Percentiles rank a stretch among this genome's conserved stretches.
These are phyloP conservation scores for Symbiodinium pilosum DNA, from an alignment of 73 alveolate genomes.

Conservation along the genomic window DNA sequence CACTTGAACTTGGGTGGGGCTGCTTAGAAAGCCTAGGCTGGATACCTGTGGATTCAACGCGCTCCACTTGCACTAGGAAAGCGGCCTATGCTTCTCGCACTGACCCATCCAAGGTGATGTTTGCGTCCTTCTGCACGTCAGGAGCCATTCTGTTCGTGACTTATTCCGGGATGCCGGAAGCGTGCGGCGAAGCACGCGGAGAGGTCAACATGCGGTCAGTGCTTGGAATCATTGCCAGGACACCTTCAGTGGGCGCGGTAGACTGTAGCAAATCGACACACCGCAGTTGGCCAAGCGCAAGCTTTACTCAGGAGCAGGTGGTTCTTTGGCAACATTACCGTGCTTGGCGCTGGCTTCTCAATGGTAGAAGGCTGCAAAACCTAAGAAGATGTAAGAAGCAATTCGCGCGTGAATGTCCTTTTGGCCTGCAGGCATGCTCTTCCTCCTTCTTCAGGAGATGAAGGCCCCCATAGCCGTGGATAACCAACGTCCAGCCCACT, in stretches of 20 bases:
- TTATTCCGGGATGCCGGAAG: slow-evolving; percentile 59
- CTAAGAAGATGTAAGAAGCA: neutral
- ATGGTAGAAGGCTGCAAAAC: slow-evolving; percentile 51
- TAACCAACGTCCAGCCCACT: too few relatives aligned
- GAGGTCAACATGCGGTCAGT: slow-evolving; percentile 31
- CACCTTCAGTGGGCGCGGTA: neutral
- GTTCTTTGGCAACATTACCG: slow-evolving; percentile 66
- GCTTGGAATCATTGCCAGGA: neutral
- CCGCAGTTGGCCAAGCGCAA: neutral
- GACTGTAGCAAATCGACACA: neutral
- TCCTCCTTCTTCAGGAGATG: slow-evolving; percentile 54
- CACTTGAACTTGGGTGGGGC: neutral
- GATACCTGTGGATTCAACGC: slow-evolving; percentile 54
- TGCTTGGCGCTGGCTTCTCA: slow-evolving; percentile 87
- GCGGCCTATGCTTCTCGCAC: neutral
- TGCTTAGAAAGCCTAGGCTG: neutral
- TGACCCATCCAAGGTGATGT: neutral
- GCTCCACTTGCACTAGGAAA: neutral
- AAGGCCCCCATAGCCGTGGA: neutral
- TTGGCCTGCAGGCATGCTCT: slow-evolving; percentile 14
- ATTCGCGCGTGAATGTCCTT: neutral
- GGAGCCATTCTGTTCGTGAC: slow-evolving; percentile 24
- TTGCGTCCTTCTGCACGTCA: neutral
- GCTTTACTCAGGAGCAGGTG: neutral
- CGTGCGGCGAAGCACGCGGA: slow-evolving; percentile 41